Percentiles rank a stretch among this genome's conserved stretches.
Conservation (phyloP, 2,329 filamentous ascomycete species). For the Monascus ruber region DNA sequence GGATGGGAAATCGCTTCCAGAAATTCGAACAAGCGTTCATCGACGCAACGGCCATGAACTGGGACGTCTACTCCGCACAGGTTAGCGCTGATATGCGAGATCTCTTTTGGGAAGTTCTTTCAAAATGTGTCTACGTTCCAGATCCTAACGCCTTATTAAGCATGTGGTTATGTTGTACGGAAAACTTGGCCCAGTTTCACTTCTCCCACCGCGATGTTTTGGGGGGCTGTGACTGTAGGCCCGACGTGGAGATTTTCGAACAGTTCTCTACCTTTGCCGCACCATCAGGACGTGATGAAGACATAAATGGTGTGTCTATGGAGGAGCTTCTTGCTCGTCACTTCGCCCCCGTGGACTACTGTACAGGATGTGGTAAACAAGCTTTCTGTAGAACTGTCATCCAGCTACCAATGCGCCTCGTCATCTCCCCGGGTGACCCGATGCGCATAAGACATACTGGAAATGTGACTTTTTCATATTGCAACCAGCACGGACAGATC, state of each 20-base stretch:
- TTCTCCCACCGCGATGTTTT: slow-evolving; percentile 5
- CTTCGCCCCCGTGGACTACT: slow-evolving; percentile 3
- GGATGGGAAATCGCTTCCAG: slow-evolving; percentile 8
- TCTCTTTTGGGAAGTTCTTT: slow-evolving; percentile 8
- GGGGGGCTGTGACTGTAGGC: too few relatives aligned
- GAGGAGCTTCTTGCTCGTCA: slow-evolving; percentile 9
- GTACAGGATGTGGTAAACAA: background rate
- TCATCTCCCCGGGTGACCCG: slow-evolving; percentile 9
- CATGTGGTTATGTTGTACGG: slow-evolving; percentile 14
- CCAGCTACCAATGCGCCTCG: slow-evolving; percentile 20
- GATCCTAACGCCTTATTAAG: background rate
- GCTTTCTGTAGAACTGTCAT: slow-evolving; percentile 4
- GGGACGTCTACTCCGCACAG: slow-evolving; percentile 13
- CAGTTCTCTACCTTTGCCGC: slow-evolving; percentile 2
- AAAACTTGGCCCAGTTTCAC: slow-evolving; percentile 18
- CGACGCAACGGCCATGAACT: slow-evolving; percentile 16
- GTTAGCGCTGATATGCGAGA: slow-evolving; percentile 8
- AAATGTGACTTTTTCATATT: slow-evolving; percentile 14
- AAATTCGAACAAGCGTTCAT: slow-evolving; percentile 15
- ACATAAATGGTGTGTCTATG: slow-evolving; percentile 9
- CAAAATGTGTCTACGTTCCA: slow-evolving; percentile 1
- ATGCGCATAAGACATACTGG: slow-evolving; percentile 14
- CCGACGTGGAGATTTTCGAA: background rate
- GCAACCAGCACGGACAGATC: slow-evolving; percentile 5
- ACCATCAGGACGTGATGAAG: slow-evolving; percentile 4